These are phyloP conservation scores for Aspergillus jensenii DNA, from an alignment of 2,329 filamentous ascomycete species.

Conservation along the genomic window DNA sequence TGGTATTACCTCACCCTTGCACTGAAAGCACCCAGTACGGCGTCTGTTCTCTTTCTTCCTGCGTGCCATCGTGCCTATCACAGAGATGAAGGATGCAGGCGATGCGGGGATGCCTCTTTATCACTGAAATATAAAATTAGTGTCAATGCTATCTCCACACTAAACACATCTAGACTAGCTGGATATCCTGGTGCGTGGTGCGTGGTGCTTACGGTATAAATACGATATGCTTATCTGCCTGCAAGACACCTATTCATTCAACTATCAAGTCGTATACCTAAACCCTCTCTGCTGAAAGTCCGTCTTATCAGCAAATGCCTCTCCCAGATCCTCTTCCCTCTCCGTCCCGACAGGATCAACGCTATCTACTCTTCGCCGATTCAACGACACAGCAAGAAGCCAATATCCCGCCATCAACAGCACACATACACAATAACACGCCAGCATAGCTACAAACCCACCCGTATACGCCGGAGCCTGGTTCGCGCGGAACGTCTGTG, in stretches of 20 bases:
- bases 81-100: not conserved
- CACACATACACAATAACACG: conserved; percentile 36
- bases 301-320: conserved; percentile 24
- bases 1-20: conserved; percentile 21
- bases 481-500: conserved; percentile 41
- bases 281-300: conserved; percentile 26
- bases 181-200: no score
- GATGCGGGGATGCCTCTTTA: not conserved
- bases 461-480: conserved; percentile 42
- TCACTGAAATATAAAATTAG: no score
- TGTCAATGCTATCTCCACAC: no score
- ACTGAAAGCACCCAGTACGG: conserved; percentile 27
- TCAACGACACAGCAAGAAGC: conserved; percentile 22
- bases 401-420: conserved; percentile 33
- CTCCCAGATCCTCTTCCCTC: conserved; percentile 8
- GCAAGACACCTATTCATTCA: no score
- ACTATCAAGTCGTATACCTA: conserved; percentile 20
- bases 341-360: not conserved
- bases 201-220: no score
- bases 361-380: conserved; percentile 10
- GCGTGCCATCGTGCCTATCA: not conserved
- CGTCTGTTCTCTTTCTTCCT: conserved; percentile 20
- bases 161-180: no score
- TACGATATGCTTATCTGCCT: no score
- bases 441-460: conserved; percentile 38